Conservation (phyloP, 352 stramenopile species). For the Elongisporangium undulatum region DNA sequence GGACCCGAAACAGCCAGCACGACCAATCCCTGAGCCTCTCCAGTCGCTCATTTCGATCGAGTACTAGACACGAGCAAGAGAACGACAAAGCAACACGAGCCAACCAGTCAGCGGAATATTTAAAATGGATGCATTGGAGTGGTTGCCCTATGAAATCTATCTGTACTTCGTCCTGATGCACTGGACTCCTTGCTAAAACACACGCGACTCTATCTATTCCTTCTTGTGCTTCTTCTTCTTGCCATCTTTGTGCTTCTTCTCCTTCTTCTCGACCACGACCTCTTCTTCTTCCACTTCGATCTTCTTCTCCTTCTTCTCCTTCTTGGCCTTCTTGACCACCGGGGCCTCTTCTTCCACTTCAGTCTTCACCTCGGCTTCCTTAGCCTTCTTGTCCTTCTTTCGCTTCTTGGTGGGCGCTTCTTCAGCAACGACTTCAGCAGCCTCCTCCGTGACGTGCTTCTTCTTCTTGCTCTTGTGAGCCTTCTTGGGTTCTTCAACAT, state of each 20-base stretch:
- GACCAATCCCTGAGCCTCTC: conserved; percentile 27
- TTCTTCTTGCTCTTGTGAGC: conserved; percentile 16
- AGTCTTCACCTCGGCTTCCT: conserved; percentile 11
- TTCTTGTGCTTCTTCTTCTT: conserved; percentile 33
- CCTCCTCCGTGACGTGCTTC: conserved; percentile 19
- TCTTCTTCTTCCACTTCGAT: neutral
- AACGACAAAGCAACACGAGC: neutral
- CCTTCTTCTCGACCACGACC: conserved; percentile 18
- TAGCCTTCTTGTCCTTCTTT: conserved; percentile 32
- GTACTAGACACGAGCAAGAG: conserved; percentile 3
- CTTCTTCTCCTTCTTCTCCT: conserved; percentile 17
- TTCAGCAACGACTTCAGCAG: conserved; percentile 13
- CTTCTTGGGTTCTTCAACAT: conserved; percentile 7
- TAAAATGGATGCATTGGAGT: conserved; percentile 4
- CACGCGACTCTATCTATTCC: conserved; percentile 32
- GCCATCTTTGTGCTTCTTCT: conserved; percentile 26
- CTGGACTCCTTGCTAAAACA: neutral
- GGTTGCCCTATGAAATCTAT: neutral
- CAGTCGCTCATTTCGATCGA: conserved; percentile 33
- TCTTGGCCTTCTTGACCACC: conserved; percentile 18
- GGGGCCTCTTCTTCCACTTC: conserved; percentile 17
- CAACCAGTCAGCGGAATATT: neutral
- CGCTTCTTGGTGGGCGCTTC: conserved; percentile 16
- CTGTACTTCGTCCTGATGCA: neutral
- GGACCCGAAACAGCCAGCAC: conserved; percentile 39